Evolutionary conservation across 495 filamentous ascomycete species (phyloP).

Genomic region (Penicillium turbatum): DNA sequence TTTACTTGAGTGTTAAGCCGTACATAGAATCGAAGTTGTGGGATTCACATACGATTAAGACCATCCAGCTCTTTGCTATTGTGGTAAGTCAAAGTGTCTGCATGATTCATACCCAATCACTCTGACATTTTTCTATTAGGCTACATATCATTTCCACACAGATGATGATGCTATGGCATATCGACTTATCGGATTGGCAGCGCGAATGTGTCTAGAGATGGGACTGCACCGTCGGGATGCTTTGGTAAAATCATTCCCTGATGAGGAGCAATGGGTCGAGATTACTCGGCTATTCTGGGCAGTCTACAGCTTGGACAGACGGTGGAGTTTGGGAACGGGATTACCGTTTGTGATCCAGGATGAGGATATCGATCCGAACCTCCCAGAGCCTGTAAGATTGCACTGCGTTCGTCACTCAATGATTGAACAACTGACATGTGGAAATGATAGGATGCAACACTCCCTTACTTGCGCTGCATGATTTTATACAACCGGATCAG

Average conservation of each 20-base stretch:
- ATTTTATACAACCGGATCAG: constrained; percentile 70
- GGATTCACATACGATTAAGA: constrained; percentile 60
- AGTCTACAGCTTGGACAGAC: constrained; percentile 70
- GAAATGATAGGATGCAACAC: constrained; percentile 52
- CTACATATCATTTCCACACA: constrained; percentile 78
- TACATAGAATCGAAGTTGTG: constrained; percentile 66
- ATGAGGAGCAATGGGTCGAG: constrained; percentile 55
- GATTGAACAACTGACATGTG: neutral
- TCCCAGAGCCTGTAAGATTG: constrained; percentile 68
- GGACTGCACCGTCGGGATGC: constrained; percentile 75
- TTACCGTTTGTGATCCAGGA: constrained; percentile 79
- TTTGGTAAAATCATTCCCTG: constrained; percentile 58
- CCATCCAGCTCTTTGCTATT: constrained; percentile 68
- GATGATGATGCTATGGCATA: constrained; percentile 79
- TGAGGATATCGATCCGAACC: constrained; percentile 71
- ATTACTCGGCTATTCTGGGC: constrained; percentile 74
- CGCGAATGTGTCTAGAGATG: constrained; percentile 72
- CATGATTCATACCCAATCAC: neutral
- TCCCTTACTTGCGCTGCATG: constrained; percentile 74
- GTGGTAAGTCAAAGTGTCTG: constrained; percentile 46
- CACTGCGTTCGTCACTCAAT: neutral
- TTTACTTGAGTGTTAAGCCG: constrained; percentile 68
- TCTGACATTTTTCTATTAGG: constrained; percentile 38
- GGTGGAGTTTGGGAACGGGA: constrained; percentile 79
- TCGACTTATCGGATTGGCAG: constrained; percentile 70